Evolutionary conservation across 2,329 filamentous ascomycete species (phyloP), one percentile per base, ranked within the genome.

Genomic region (Calonectria naviculata): DNA sequence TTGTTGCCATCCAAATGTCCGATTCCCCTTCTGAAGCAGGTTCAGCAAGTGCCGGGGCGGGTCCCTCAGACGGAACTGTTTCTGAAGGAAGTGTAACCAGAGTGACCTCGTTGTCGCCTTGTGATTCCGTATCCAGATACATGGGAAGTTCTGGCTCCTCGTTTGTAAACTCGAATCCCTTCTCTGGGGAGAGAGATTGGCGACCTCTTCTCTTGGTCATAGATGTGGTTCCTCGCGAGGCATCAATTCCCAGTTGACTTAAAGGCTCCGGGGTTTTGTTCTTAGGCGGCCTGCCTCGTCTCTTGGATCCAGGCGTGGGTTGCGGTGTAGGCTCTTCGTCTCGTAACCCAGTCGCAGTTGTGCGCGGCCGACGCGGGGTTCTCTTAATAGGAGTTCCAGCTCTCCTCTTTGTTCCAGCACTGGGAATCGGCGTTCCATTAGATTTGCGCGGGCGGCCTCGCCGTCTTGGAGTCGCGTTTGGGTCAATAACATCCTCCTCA

Each of bases 391-490:
- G 87, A 2, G 87, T 88, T 13, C 81, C 85, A 9, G 86, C 83
- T 70, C 85, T 84, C 75, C 87, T 87, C 73, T 85, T 88, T 4
- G 80, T 83, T 15, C 81, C 79, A 19, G 81, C 80, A 56, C 78
- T 80, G 1, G 87, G 86, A 72, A 86, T 83, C 3, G 89, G 89
- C 4, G 88, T 91, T 6, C 86, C 88, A 68, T 89, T 88, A 31
- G 85, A 84, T 66, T 84, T 86, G 54, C 87, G 85, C 36, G 86
- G 86, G 17, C 87, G 84, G 7, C 86, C 85, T 66, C 86, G 83
- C 62, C 82, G 80, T 75, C 80, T 84, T 6, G 87, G 87, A 4
- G 76, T 75, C 65, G 79, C 79, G 47, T 81, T 82, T 21, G 74
- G 78, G 68, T 85, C 84, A 54, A 65, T 75, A 46, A 49, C 66